A percentile compares a stretch with the other conserved stretches of the same genome.
These are phyloP conservation scores for Euphorbia schlechtendalii DNA, from an alignment of 441 rosid genomes.

Conservation along the genomic window DNA sequence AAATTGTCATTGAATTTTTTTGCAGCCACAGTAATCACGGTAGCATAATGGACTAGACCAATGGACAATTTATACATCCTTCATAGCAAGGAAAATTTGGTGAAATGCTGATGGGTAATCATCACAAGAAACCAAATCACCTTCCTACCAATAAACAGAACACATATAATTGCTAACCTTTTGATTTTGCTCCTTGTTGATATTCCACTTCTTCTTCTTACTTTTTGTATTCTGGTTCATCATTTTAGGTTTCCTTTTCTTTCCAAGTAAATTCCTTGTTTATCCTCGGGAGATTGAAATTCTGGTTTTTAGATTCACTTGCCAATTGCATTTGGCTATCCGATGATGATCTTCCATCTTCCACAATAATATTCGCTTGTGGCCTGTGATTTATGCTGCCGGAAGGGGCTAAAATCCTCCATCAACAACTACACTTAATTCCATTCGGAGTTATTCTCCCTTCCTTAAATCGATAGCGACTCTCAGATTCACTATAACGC, in stretches of 20 bases:
- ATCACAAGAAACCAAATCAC: slow-evolving; percentile 54
- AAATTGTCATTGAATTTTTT: slow-evolving; percentile 5
- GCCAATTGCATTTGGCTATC: slow-evolving; percentile 46
- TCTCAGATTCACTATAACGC: slow-evolving; percentile 27
- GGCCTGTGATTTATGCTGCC: slow-evolving; percentile 35
- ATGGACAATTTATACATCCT: slow-evolving; percentile 20
- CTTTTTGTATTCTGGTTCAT: neutral
- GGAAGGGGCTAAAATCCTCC: slow-evolving; percentile 35
- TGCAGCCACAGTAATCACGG: slow-evolving; percentile 40
- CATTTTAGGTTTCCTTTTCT: neutral
- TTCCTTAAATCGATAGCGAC: slow-evolving; percentile 22
- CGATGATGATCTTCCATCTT: slow-evolving; percentile 63
- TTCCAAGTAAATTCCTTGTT: neutral
- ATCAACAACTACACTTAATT: slow-evolving; percentile 60
- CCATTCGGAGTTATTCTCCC: slow-evolving; percentile 56
- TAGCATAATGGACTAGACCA: slow-evolving; percentile 72
- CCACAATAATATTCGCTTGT: slow-evolving; percentile 47
- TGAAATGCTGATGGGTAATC: slow-evolving; percentile 58
- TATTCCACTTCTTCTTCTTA: neutral
- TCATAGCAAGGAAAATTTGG: slow-evolving; percentile 27
- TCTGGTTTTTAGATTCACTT: slow-evolving; percentile 5
- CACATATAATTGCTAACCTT: slow-evolving; percentile 33
- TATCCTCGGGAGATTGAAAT: slow-evolving; percentile 8
- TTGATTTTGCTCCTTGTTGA: neutral
- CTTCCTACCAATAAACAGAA: slow-evolving; percentile 47